Conservation (phyloP, 2,329 filamentous ascomycete genomes). For the Cyanodermella asteris region DNA sequence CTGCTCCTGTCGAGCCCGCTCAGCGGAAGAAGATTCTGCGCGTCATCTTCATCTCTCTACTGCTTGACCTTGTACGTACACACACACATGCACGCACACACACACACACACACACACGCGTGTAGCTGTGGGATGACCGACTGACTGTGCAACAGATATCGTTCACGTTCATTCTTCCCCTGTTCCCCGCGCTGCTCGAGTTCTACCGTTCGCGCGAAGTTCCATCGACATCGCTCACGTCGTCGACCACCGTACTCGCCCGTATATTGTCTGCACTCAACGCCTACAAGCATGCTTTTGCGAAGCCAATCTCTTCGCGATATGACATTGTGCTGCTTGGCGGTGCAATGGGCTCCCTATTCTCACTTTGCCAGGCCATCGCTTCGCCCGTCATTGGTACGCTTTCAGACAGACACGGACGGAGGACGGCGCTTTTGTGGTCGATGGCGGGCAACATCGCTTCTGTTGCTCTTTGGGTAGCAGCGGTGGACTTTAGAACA, state of each 20-base stretch:
- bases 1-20: constrained; percentile 18
- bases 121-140: not conserved
- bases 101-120: constrained; percentile 1
- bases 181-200: constrained; percentile 85
- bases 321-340: constrained; percentile 95
- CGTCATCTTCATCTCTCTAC: constrained; percentile 71
- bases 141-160: constrained; percentile 43
- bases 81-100: not conserved
- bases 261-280: constrained; percentile 67
- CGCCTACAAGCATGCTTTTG: constrained; percentile 82
- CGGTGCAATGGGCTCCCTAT: constrained; percentile 79
- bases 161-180: constrained; percentile 92
- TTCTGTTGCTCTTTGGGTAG: constrained; percentile 84
- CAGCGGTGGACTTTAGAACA: constrained; percentile 81
- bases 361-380: constrained; percentile 78
- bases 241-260: constrained; percentile 51
- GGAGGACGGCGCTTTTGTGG: constrained; percentile 65
- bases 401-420: constrained; percentile 73
- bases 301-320: constrained; percentile 77
- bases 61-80: constrained; percentile 59
- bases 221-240: constrained; percentile 21
- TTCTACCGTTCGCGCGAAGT: constrained; percentile 82
- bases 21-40: constrained; percentile 60
- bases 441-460: constrained; percentile 87
- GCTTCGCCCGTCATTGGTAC: constrained; percentile 79